phyloP scores from a whole-genome alignment of 1,139 yeast genomes.

The Yamadazyma jaroonii region DNA sequence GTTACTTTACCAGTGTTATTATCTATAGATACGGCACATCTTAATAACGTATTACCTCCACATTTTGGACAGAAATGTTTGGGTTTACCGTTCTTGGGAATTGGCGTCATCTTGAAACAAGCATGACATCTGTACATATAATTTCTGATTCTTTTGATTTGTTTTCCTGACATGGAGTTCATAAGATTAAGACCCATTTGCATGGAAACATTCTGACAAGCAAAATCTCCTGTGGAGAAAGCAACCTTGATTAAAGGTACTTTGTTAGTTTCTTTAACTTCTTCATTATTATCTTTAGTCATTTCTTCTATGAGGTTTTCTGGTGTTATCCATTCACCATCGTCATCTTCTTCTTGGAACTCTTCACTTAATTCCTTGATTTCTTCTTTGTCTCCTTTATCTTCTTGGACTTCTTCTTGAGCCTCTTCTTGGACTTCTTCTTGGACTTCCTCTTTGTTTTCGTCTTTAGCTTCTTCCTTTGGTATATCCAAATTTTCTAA shows the following conservation, averaged over 20 bases:
- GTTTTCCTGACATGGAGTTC: conserved; percentile 81
- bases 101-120: conserved; percentile 78
- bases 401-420: conserved; percentile 4
- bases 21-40: conserved; percentile 89
- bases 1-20: conserved; percentile 75
- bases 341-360: conserved; percentile 63
- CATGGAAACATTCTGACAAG: conserved; percentile 91
- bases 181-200: conserved; percentile 86
- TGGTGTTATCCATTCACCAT: conserved; percentile 95
- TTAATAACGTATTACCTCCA: conserved; percentile 85
- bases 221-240: conserved; percentile 92
- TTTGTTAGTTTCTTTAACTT: conserved; percentile 25
- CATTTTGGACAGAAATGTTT: conserved; percentile 94
- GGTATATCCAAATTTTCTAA: conserved; percentile 4
- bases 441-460: conserved; percentile 8
- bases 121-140: conserved; percentile 98
- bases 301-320: conserved; percentile 73
- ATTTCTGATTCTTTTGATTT: conserved; percentile 80
- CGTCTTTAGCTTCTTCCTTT: conserved; percentile 7
- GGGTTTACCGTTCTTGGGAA: conserved; percentile 72
- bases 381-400: conserved; percentile 6
- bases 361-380: conserved; percentile 32
- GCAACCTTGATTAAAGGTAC: conserved; percentile 60
- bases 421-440: conserved; percentile 8
- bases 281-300: conserved; percentile 58